Evolutionary conservation across 108 stramenopile species (phyloP).

Genomic region (Pseudonitzschia delicatissima): DNA sequence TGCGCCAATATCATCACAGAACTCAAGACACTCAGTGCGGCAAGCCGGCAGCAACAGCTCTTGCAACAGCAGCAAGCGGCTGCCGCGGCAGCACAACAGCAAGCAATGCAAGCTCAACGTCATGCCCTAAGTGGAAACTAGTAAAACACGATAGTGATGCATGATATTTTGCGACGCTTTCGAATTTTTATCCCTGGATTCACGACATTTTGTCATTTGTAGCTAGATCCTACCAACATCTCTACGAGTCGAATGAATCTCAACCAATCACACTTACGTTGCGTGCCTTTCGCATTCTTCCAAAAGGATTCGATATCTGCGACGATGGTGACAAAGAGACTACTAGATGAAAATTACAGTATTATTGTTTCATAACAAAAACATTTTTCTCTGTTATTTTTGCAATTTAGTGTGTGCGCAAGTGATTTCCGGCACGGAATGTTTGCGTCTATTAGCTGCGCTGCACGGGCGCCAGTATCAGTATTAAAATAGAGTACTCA

Average conservation of each 20-base stretch:
- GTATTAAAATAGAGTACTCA: neutral
- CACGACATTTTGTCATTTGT: too few species aligned
- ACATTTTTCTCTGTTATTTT: neutral
- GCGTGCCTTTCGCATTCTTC: too few species aligned
- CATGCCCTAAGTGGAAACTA: neutral
- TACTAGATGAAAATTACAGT: too few species aligned
- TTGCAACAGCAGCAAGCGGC: slow-evolving; percentile 65
- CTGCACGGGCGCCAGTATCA: neutral
- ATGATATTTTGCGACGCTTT: slow-evolving; percentile 6
- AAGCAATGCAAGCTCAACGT: slow-evolving; percentile 46
- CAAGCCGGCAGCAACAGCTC: slow-evolving; percentile 74
- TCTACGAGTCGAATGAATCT: too few species aligned
- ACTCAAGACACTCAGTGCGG: slow-evolving; percentile 95
- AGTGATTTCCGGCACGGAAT: neutral
- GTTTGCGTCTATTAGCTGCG: neutral
- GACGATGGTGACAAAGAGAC: too few species aligned
- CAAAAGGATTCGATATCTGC: too few species aligned
- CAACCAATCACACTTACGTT: too few species aligned
- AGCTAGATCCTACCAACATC: too few species aligned
- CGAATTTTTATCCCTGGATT: neutral
- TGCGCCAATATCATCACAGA: slow-evolving; percentile 98
- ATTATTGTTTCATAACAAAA: neutral
- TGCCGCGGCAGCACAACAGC: slow-evolving; percentile 60
- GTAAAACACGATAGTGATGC: slow-evolving; percentile 6
- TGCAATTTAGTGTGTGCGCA: neutral